Conservation (phyloP, 176 grass and related monocot genomes). For the Echinochloa phyllopogon region DNA sequence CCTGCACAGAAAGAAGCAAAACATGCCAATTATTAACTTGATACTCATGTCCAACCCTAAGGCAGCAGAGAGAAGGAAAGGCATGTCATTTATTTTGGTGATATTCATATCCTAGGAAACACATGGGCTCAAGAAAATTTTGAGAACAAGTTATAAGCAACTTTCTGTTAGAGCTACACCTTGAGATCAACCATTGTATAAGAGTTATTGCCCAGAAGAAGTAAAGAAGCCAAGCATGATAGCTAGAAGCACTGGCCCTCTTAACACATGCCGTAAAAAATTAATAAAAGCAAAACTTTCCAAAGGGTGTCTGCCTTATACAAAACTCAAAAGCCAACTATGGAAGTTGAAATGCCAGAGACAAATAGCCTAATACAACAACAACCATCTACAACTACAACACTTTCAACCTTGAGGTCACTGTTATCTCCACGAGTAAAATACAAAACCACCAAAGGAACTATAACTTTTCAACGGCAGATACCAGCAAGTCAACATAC, state of each 20-base stretch:
- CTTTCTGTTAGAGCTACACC: neutral
- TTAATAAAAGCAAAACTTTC: neutral
- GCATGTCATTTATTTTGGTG: neutral
- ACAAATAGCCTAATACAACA: neutral
- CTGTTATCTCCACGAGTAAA: neutral
- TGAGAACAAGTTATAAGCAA: neutral
- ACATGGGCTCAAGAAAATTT: neutral
- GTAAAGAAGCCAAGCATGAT: neutral
- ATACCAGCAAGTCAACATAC: neutral
- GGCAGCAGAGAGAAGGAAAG: conserved; percentile 22
- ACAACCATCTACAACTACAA: neutral
- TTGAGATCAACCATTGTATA: neutral
- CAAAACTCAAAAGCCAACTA: neutral
- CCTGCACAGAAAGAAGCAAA: conserved; percentile 48
- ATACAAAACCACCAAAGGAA: neutral
- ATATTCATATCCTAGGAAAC: conserved; percentile 2
- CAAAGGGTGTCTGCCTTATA: neutral
- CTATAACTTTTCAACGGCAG: neutral
- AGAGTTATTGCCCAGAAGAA: neutral
- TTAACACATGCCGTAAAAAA: neutral
- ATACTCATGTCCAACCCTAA: neutral
- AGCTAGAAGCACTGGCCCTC: neutral
- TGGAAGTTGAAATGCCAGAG: neutral
- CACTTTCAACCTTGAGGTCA: neutral
- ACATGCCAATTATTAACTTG: conserved; percentile 19